A percentile compares a stretch with the other conserved stretches of the same genome.
Conservation (phyloP, 2,329 filamentous ascomycete species). For the Botrytis hyacinthi region DNA sequence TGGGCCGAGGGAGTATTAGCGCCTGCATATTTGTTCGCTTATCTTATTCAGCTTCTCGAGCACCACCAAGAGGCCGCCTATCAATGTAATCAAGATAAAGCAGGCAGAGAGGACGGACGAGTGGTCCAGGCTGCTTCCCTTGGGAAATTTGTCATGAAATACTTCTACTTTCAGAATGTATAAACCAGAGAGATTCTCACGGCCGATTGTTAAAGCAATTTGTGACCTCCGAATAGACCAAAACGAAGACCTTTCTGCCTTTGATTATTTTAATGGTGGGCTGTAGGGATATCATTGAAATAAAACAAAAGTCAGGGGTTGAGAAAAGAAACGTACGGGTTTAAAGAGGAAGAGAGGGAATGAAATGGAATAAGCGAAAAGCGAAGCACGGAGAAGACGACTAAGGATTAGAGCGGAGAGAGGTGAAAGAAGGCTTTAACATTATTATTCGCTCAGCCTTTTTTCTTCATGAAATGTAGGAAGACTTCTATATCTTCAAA, state of each 20-base stretch:
- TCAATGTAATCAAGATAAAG: neutral
- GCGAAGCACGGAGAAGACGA: neutral
- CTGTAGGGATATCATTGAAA: neutral
- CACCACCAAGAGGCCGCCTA: neutral
- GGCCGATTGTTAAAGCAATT: neutral
- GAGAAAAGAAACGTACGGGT: neutral
- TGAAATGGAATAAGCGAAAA: neutral
- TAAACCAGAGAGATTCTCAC: neutral
- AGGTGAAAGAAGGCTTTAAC: no score
- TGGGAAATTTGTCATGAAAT: neutral
- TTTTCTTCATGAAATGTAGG: rapidly evolving
- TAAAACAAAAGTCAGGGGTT: rapidly evolving
- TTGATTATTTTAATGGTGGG: neutral
- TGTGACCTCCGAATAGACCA: neutral
- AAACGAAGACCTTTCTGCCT: neutral
- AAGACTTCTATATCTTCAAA: neutral
- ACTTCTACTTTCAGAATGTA: neutral
- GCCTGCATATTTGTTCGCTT: neutral
- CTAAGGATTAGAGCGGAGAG: neutral
- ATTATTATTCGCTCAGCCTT: neutral
- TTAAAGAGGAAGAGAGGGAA: neutral
- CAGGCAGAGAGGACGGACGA: no score
- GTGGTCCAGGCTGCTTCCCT: neutral
- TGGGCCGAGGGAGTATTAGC: neutral
- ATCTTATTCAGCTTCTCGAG: neutral